These are phyloP conservation scores for Penicillium glabrum DNA, from an alignment of 2,329 filamentous ascomycete species.

Conservation along the genomic window DNA sequence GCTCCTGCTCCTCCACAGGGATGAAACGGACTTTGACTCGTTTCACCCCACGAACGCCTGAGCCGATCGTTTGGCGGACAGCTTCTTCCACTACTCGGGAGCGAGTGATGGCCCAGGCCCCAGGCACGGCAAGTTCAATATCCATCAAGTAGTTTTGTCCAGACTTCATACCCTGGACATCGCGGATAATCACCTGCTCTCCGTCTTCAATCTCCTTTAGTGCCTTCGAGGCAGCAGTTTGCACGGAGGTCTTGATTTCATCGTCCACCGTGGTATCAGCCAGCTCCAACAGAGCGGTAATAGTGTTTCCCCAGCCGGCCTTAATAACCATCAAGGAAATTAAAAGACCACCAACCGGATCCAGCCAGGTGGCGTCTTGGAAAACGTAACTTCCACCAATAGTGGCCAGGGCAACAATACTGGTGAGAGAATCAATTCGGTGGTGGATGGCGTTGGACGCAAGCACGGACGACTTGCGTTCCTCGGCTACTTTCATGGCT, in stretches of 20 bases:
- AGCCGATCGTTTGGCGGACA: slow-evolving; percentile 70
- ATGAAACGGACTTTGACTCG: slow-evolving; percentile 83
- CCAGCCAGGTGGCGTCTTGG: slow-evolving; percentile 83
- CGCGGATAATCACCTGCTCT: slow-evolving; percentile 67
- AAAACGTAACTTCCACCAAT: slow-evolving; percentile 89
- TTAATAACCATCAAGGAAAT: slow-evolving; percentile 93
- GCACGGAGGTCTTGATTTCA: slow-evolving; percentile 73
- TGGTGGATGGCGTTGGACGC: slow-evolving; percentile 97
- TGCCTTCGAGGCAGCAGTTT: slow-evolving; percentile 62
- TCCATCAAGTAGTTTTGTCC: slow-evolving; percentile 96
- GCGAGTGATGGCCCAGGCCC: slow-evolving; percentile 71
- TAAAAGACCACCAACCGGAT: slow-evolving; percentile 87
- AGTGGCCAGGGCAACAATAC: slow-evolving; percentile 84
- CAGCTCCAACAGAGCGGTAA: slow-evolving; percentile 78
- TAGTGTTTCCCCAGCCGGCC: slow-evolving; percentile 83
- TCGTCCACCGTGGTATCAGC: slow-evolving; percentile 87
- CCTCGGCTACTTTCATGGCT: slow-evolving; percentile 94
- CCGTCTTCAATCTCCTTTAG: slow-evolving; percentile 56
- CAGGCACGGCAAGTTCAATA: slow-evolving; percentile 78
- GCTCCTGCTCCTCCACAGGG: slow-evolving; percentile 59
- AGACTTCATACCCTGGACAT: slow-evolving; percentile 87
- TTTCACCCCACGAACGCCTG: slow-evolving; percentile 78
- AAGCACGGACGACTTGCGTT: slow-evolving; percentile 92
- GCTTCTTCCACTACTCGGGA: slow-evolving; percentile 68
- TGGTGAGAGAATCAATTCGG: slow-evolving; percentile 91